These are phyloP conservation scores for Prunus armeniaca DNA, from an alignment of 306 rosid genomes.

Conservation along the genomic window DNA sequence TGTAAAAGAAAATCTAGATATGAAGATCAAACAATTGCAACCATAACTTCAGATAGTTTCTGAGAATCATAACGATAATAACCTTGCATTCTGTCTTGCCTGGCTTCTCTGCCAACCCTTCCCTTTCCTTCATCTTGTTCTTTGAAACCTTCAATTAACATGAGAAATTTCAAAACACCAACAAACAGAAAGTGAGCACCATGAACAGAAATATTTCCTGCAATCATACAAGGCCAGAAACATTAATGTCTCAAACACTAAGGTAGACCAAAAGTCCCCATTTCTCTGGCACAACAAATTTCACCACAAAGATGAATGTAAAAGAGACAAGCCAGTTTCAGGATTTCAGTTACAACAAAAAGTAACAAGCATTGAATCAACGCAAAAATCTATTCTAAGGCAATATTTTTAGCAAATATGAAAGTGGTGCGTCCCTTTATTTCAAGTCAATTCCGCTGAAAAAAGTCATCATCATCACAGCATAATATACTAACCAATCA, in stretches of 20 bases:
- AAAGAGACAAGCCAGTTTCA: too few relatives aligned
- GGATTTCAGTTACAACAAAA: too few relatives aligned
- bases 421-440: not conserved
- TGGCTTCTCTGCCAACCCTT: too few relatives aligned
- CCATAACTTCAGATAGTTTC: not conserved
- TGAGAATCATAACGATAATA: conserved; percentile 26
- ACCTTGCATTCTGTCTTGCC: conserved; percentile 86
- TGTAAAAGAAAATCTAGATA: not conserved
- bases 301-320: too few relatives aligned
- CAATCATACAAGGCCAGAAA: not conserved
- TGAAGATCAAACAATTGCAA: not conserved
- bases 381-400: too few relatives aligned
- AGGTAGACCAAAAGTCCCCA: too few relatives aligned
- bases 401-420: not conserved
- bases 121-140: not conserved
- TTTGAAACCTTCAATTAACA: conserved; percentile 39
- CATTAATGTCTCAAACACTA: not conserved
- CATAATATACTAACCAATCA: not conserved
- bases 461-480: not conserved
- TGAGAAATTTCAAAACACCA: conserved; percentile 19
- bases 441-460: not conserved
- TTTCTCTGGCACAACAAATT: too few relatives aligned
- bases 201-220: not conserved
- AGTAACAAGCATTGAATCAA: too few relatives aligned
- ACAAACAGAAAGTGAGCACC: conserved; percentile 26